These are phyloP conservation scores for Rhazya stricta DNA, from an alignment of 257 asterid genomes.

Conservation along the genomic window DNA sequence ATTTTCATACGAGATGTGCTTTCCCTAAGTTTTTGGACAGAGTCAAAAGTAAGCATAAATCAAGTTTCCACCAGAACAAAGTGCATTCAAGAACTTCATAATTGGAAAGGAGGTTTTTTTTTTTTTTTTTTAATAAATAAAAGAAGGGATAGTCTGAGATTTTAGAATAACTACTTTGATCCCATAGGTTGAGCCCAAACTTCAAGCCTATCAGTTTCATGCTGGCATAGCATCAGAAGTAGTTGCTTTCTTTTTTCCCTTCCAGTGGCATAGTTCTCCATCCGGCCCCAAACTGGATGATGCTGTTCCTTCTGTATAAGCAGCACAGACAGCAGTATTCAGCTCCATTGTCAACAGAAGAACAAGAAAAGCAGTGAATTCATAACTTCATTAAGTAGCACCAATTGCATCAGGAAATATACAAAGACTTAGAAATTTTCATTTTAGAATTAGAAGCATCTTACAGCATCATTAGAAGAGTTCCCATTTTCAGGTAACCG, in stretches of 20 bases:
- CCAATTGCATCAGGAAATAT: slow-evolving; percentile 6
- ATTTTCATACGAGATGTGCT: slow-evolving; percentile 61
- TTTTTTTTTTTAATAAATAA: no score
- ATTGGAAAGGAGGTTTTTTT: not conserved
- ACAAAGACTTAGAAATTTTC: not conserved
- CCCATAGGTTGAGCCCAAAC: slow-evolving; percentile 98
- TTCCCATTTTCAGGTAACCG: slow-evolving; percentile 57
- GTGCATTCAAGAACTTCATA: slow-evolving; percentile 1
- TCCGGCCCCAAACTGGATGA: slow-evolving; percentile 98
- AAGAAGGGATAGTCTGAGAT: slow-evolving; percentile 1
- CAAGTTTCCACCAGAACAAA: slow-evolving; percentile 7
- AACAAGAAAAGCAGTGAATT: not conserved
- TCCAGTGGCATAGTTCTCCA: slow-evolving; percentile 78
- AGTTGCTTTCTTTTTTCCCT: slow-evolving; percentile 87
- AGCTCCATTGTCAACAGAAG: slow-evolving; percentile 5
- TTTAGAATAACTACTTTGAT: slow-evolving; percentile 50
- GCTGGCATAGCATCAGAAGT: slow-evolving; percentile 90
- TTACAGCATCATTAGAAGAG: slow-evolving; percentile 62
- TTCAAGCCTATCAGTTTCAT: slow-evolving; percentile 96
- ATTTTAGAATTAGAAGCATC: slow-evolving; percentile 26
- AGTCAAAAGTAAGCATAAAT: slow-evolving; percentile 14
- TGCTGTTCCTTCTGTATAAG: slow-evolving; percentile 62
- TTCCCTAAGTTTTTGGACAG: slow-evolving; percentile 45
- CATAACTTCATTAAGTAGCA: not conserved
- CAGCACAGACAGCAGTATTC: slow-evolving; percentile 20